A percentile compares a stretch with the other conserved stretches of the same genome.
Conservation (phyloP, 2,329 filamentous ascomycete genomes). For the Penicillium occitanis region DNA sequence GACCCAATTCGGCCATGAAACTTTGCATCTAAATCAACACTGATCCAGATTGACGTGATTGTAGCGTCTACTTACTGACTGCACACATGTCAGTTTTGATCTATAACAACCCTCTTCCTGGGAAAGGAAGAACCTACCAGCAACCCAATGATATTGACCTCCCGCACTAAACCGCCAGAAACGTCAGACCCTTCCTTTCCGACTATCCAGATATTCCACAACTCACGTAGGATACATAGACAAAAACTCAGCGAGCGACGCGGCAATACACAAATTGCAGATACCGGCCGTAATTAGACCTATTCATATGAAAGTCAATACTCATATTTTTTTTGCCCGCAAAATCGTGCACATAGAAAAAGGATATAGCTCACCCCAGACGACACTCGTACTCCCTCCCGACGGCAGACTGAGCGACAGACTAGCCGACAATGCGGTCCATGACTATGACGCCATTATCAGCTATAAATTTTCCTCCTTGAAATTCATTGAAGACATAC, state of each 20-base stretch:
- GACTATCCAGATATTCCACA: background rate
- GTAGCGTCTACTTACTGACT: slow-evolving; percentile 42
- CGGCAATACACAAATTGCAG: slow-evolving; percentile 69
- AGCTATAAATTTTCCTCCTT: background rate
- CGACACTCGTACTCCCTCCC: slow-evolving; percentile 68
- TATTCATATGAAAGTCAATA: slow-evolving; percentile 19
- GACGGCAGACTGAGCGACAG: slow-evolving; percentile 64
- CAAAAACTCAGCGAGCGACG: slow-evolving; percentile 69
- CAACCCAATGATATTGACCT: slow-evolving; percentile 72
- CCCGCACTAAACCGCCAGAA: slow-evolving; percentile 42
- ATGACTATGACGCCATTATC: slow-evolving; percentile 42
- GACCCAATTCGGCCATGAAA: slow-evolving; percentile 61
- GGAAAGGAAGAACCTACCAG: slow-evolving; percentile 38
- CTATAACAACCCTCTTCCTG: background rate
- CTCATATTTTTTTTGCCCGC: background rate
- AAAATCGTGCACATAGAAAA: background rate
- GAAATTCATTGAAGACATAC: slow-evolving; percentile 26
- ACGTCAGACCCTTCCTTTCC: background rate
- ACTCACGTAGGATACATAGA: slow-evolving; percentile 59
- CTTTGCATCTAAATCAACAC: slow-evolving; percentile 20
- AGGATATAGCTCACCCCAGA: slow-evolving; percentile 63
- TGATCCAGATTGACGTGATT: too few relatives aligned
- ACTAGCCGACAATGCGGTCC: slow-evolving; percentile 61
- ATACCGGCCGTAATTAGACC: slow-evolving; percentile 59
- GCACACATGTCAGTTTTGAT: background rate